Evolutionary conservation across 2,329 filamentous ascomycete genomes (phyloP), one percentile per base, ranked within the genome.

Genomic region (Triangularia setosa): DNA sequence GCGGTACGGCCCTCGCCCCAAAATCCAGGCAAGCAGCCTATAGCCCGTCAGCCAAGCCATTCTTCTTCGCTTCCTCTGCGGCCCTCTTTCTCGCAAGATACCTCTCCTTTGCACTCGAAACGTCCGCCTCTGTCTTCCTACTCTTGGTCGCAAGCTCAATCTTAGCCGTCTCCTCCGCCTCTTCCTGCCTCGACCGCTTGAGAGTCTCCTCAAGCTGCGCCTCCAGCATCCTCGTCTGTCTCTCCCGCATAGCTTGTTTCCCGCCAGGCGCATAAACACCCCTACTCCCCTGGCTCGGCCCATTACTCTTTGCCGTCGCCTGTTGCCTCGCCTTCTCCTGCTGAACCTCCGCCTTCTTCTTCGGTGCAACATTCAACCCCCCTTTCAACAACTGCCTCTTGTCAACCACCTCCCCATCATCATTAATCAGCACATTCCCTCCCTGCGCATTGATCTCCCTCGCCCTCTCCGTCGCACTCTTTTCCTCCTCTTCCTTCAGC

Each of bases 331-430:
- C 69, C 23, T 73, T 63, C 30, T 77, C 73, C 58, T 73, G 71
- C 57, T 74, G 69, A 16, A 75, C 74, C 63, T 83, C 78, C 9
- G 74, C 72, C 74, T 87, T 87, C 69, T 88, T 87, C 73, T 86
- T 89, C 0, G 83, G 79, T 58, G 83, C 83, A 18, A 95, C 78
- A 71, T 96, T 96, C 60, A 96, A 81, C 25, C 91, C 91, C 6
- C 90, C 89, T 56, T 80, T 83, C 6, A 96, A 83, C 8, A 95
- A 80, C 74, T 95, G 88, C n/a, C 91, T 83, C 79, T 93, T 94
- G 74, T 96, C 91, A 25, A 92, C 89, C 1, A 95, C 88, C 73
- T 93, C 87, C 0, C 91, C 91, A 44, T 95, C 91, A 66, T 95
- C 91, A 71, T 94, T 94, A 71, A 94, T 77, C 7, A 87, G 84